Base-by-base conservation (phyloP, 441 rosid genomes). In the Jatropha podagrica region DNA sequence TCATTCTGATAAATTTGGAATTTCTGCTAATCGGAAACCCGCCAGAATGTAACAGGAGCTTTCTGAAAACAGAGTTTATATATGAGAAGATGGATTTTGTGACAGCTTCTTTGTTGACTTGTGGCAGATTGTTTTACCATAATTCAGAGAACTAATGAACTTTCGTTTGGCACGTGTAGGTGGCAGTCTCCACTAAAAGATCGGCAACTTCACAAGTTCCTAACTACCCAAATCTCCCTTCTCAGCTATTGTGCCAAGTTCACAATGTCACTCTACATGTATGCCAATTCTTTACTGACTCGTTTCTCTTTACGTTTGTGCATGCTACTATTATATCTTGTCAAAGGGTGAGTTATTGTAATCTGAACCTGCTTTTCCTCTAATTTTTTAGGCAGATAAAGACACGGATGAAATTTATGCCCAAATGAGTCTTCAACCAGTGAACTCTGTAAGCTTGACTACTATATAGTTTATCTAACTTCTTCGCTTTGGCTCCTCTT, bases 241-340 rank as follows among this genome's bases (percentile, higher is more conserved):
- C 97, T 70, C 98, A 93, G 90, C 76, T 95, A 75, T 76, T 95
- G 89, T 95, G 99, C 81, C 99, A 95, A 91, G 96, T 95, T 78
- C 99, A 93, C 81, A 90, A 89, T 83, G 97, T 92, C 74, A 90
- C 97, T 0, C 82, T 88, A 38, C 98, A 93, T 86, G 98, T 95
- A 89, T 42, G 88, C 58, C 26, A 56, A 32, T 80, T 73, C 51
- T 73, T 55, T 37, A 12, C 9, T 38, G 20, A 46, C 26, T 62
- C 44, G 27, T 26, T 56, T 71, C 58, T 76, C 63, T 37, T 17
- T 42, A 32, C 1, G 32, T 0, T 32, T n/a, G 2, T 69, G 44
- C 12, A 17, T 41, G 32, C 64, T 77, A 7, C 18, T 65, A 7
- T 18, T 69, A 23, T 46, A 42, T 32, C 15, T 44, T 75, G 23